Evolutionary conservation across 2,329 filamentous ascomycete species (phyloP).

Genomic region (Atkinsonella texensis): DNA sequence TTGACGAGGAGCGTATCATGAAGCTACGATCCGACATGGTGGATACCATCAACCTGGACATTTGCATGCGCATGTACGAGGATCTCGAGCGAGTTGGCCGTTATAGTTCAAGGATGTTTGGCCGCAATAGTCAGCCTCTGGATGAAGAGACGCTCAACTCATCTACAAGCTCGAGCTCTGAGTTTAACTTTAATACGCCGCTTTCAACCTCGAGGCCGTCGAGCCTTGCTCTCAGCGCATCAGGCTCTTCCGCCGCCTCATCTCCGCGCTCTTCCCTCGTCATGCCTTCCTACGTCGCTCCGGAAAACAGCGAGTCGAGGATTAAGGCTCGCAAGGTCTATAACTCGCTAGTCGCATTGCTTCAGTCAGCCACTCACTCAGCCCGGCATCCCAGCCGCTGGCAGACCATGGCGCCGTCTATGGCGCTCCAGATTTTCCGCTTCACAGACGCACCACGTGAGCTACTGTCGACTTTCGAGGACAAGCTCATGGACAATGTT

Average conservation of each 20-base stretch:
- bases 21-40: conserved; percentile 50
- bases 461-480: conserved; percentile 35
- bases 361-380: conserved; percentile 36
- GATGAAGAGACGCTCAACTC: conserved; percentile 17
- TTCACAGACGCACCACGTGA: conserved; percentile 38
- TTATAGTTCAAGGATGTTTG: conserved; percentile 14
- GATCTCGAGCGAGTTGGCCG: conserved; percentile 35
- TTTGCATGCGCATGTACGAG: conserved; percentile 50
- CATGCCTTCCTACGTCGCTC: conserved; percentile 25
- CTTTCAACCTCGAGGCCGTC: conserved; percentile 35
- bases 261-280: conserved; percentile 38
- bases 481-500: conserved; percentile 34
- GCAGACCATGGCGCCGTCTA: conserved; percentile 38
- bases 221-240: conserved; percentile 38
- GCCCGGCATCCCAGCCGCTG: conserved; percentile 34
- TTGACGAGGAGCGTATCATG: conserved; percentile 51
- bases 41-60: conserved; percentile 50
- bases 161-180: conserved; percentile 14
- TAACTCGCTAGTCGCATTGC: conserved; percentile 39
- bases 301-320: conserved; percentile 28
- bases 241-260: conserved; percentile 37
- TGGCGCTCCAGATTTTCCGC: conserved; percentile 48
- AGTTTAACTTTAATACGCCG: conserved; percentile 37
- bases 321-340: conserved; percentile 36
- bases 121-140: conserved; percentile 12